phyloP scores from a whole-genome alignment of 2,329 filamentous ascomycete genomes.

The Aureobasidium musti region DNA sequence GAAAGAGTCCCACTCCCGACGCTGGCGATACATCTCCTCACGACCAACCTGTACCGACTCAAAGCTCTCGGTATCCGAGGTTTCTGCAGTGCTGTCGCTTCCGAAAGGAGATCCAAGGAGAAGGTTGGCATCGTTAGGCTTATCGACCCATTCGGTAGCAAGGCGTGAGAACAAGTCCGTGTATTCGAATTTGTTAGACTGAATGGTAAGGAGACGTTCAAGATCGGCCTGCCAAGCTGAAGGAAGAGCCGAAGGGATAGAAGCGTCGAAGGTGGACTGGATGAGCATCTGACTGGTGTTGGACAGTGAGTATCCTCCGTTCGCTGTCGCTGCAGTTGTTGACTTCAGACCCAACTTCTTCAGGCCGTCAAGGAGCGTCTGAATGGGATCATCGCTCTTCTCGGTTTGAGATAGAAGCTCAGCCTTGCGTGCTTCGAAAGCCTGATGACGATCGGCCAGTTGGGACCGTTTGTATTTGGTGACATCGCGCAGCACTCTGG shows the following conservation, averaged over 20 bases:
- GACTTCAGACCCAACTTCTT: slow-evolving; percentile 30
- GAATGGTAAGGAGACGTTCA: slow-evolving; percentile 45
- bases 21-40: slow-evolving; percentile 48
- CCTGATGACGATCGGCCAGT: slow-evolving; percentile 13
- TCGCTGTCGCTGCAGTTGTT: slow-evolving; percentile 1
- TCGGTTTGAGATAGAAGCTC: slow-evolving; percentile 20
- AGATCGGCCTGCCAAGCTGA: slow-evolving; percentile 36
- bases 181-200: slow-evolving; percentile 50
- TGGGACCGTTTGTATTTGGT: slow-evolving; percentile 31
- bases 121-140: slow-evolving; percentile 35
- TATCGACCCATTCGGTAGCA: slow-evolving; percentile 53
- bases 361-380: slow-evolving; percentile 27
- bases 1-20: slow-evolving; percentile 55
- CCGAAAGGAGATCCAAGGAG: slow-evolving; percentile 28
- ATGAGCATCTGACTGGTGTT: slow-evolving; percentile 29
- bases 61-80: slow-evolving; percentile 41
- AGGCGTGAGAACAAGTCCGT: slow-evolving; percentile 52
- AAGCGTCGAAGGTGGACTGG: slow-evolving; percentile 30
- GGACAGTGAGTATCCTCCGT: slow-evolving; percentile 14
- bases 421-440: slow-evolving; percentile 24
- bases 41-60: slow-evolving; percentile 45
- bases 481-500: slow-evolving; percentile 31
- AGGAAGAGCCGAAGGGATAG: slow-evolving; percentile 28
- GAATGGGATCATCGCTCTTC: neutral
- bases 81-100: neutral